phyloP scores from a whole-genome alignment of 169 alveolate species.

The Eimeria acervulina region DNA sequence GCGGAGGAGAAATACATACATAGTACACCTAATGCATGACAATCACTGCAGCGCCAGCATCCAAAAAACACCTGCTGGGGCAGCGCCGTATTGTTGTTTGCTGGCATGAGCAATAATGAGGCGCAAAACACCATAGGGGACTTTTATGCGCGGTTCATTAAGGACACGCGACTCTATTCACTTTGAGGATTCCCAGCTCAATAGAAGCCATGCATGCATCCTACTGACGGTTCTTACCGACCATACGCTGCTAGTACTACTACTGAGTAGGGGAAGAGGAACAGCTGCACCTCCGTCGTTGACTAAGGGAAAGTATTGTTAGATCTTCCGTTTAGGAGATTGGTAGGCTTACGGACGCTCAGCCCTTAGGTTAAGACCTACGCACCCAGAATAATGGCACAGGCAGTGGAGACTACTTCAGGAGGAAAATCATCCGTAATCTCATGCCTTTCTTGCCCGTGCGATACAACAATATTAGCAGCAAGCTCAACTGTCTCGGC shows the following conservation, averaged over 20 bases:
- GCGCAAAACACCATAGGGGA: neutral
- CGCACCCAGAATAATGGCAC: neutral
- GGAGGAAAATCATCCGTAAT: neutral
- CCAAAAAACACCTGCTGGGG: neutral
- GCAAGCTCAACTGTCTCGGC: neutral
- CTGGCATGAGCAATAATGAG: neutral
- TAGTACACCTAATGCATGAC: neutral
- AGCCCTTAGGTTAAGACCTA: neutral
- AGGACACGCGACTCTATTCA: neutral
- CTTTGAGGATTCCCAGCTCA: neutral
- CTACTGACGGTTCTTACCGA: neutral
- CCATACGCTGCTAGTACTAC: neutral
- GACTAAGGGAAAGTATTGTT: neutral
- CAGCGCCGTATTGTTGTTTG: neutral
- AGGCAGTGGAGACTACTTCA: neutral
- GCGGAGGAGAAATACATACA: neutral
- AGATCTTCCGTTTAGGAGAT: neutral
- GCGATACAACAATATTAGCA: neutral
- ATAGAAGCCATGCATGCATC: neutral
- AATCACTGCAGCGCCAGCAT: neutral
- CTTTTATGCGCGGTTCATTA: neutral
- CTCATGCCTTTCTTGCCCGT: slow-evolving; percentile 20
- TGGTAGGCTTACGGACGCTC: neutral
- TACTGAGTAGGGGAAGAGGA: too few species aligned
- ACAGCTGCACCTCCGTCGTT: neutral